Evolutionary conservation across 306 rosid species (phyloP), one percentile per base, ranked within the genome.

Genomic region (Cicer pinnatifidum): DNA sequence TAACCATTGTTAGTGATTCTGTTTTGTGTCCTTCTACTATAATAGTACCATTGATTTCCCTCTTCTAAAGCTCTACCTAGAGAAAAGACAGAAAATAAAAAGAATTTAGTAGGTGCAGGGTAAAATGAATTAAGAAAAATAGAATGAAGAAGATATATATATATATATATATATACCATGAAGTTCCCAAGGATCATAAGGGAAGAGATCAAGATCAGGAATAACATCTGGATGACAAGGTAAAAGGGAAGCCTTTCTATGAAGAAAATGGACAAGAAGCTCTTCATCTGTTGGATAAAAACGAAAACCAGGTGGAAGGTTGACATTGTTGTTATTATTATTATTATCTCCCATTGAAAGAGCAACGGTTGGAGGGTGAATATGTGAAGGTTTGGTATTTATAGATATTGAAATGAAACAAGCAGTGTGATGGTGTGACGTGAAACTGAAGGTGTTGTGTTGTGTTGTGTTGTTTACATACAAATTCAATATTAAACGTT

Each of bases 171-270:
- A 15, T 0, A 10, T 37, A 94, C 97, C 99, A 44, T 88, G 62
- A 43, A 94, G 93, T 7, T 91, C 88, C 99, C 99, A 94, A 1
- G 99, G 99, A 75, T 94, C 93, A 57, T 82, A 87, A 0, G 93
- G 88, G 69, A 75, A 88, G 80, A 89, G 97, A 35, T 86, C 88
- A 76, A 94, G 99, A 77, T 94, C 99, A 73, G 99, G 99, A 43
- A 94, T 91, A 85, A 91, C 96, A 19, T 94, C 99, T 0, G 99
- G 99, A 48, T 94, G 97, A 71, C 90, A 90, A 15, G 99, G 99
- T 6, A 94, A 69, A 67, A 91, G 94, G 19, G 92, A 72, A 1
- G 89, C 97, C 76, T 90, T 94, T 40, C 99, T 89, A 17, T 90
- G 95, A 77, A 94, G 99, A 67, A 94, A 94, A 81, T 94, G 96